Percentiles rank a stretch among this genome's conserved stretches.
Evolutionary conservation across 768 basidiomycete genomes (phyloP).

Genomic region (Kwoniella pini): DNA sequence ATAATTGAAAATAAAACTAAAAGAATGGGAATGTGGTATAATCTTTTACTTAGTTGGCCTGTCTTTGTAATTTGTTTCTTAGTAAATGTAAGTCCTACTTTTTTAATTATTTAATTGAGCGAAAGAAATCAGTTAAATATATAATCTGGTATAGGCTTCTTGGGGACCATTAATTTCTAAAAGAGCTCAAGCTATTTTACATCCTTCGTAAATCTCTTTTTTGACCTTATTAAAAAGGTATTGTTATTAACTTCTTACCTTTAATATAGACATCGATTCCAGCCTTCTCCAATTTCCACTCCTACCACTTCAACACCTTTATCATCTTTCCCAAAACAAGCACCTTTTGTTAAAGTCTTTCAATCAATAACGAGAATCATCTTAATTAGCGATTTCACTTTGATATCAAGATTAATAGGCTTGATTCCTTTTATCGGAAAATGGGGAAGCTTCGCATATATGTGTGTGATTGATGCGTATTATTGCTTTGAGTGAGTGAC

Average conservation of each 20-base stretch:
- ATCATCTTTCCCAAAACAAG: slow-evolving; percentile 8
- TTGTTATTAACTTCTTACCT: background rate
- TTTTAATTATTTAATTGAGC: too few relatives aligned
- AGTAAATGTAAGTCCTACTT: slow-evolving; percentile 43
- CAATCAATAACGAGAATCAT: slow-evolving; percentile 32
- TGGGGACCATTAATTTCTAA: slow-evolving; percentile 50
- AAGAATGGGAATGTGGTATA: slow-evolving; percentile 49
- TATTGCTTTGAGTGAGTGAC: slow-evolving; percentile 52
- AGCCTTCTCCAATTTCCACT: slow-evolving; percentile 31
- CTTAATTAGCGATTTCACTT: slow-evolving; percentile 50
- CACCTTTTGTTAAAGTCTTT: slow-evolving; percentile 28
- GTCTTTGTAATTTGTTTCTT: slow-evolving; percentile 52
- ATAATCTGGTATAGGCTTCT: slow-evolving; percentile 32
- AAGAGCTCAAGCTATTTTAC: slow-evolving; percentile 42
- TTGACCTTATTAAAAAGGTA: background rate
- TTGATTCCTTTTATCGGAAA: slow-evolving; percentile 41
- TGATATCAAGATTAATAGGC: slow-evolving; percentile 45
- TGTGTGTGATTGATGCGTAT: slow-evolving; percentile 49
- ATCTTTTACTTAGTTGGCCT: slow-evolving; percentile 49
- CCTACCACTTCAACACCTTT: slow-evolving; percentile 22
- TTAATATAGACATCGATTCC: slow-evolving; percentile 34
- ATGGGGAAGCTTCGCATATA: slow-evolving; percentile 38
- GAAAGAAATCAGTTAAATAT: too few relatives aligned
- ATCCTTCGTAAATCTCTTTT: slow-evolving; percentile 36
- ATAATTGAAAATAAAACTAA: slow-evolving; percentile 26